Percentiles rank a stretch among this genome's conserved stretches.
Evolutionary conservation across 192 early-diverging fungal species (phyloP).

Genomic region (Linderina pennispora): DNA sequence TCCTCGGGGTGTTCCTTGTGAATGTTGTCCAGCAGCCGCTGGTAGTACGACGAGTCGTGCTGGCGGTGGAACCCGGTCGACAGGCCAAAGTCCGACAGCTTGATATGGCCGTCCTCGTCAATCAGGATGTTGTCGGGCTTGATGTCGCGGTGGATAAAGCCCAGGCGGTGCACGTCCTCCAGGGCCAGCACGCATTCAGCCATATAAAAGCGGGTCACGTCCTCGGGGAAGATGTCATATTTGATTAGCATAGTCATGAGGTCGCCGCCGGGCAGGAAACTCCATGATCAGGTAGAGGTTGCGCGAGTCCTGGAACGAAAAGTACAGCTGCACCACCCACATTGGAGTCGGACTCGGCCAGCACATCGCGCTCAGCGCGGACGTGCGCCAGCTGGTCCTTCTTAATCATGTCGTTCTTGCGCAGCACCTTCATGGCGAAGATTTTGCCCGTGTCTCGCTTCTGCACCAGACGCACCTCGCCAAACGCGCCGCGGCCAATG

Average conservation of each 20-base stretch:
- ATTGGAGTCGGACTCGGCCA: constrained; percentile 93
- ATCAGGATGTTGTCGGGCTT: constrained; percentile 90
- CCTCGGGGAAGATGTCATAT: constrained; percentile 95
- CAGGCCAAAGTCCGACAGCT: constrained; percentile 99
- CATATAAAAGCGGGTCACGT: constrained; percentile 98
- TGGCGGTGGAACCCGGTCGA: constrained; percentile 99
- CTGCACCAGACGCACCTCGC: constrained; percentile 96
- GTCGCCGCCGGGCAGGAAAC: constrained; percentile 97
- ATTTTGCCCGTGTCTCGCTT: constrained; percentile 96
- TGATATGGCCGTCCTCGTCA: constrained; percentile 97
- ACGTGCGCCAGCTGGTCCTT: constrained; percentile 99
- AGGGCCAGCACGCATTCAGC: constrained; percentile 93
- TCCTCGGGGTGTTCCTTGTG: constrained; percentile 50
- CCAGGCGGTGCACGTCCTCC: constrained; percentile 86
- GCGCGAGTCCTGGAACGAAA: constrained; percentile 93
- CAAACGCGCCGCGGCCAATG: constrained; percentile 98
- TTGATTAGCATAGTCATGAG: constrained; percentile 99
- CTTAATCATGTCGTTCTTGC: constrained; percentile 97
- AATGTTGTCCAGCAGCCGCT: constrained; percentile 66
- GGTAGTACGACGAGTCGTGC: constrained; percentile 96
- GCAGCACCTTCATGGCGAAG: constrained; percentile 96
- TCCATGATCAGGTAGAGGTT: constrained; percentile 99
- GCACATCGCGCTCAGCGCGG: constrained; percentile 95
- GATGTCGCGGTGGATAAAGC: constrained; percentile 91
- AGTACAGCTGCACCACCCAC: constrained; percentile 98